phyloP scores from a whole-genome alignment of 176 grass and related monocot species.

The Musa beccarii region DNA sequence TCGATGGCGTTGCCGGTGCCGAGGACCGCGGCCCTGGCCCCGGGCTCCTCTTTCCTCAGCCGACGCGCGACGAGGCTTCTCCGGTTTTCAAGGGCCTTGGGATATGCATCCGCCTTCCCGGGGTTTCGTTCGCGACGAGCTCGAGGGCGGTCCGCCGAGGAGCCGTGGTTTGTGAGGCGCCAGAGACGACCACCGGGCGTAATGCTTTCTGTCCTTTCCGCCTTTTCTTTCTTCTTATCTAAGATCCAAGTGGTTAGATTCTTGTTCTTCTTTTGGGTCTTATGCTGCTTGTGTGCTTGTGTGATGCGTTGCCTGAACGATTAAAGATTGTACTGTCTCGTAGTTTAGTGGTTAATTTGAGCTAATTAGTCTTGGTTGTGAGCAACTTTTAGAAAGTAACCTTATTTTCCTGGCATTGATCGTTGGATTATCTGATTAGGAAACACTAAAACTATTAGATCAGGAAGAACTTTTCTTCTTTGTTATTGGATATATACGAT shows the following conservation, averaged over 20 bases:
- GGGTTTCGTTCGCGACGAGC: constrained; percentile 1
- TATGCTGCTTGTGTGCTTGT: too few species aligned
- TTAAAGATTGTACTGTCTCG: too few species aligned
- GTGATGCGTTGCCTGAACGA: too few species aligned
- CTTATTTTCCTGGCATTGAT: too few species aligned
- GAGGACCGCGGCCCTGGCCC: not conserved
- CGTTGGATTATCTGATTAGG: too few species aligned
- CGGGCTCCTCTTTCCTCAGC: not conserved
- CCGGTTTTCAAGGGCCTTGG: constrained; percentile 18
- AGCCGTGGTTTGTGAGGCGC: constrained; percentile 24
- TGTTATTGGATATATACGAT: too few species aligned
- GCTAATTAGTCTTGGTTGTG: too few species aligned
- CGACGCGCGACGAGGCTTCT: constrained; percentile 15
- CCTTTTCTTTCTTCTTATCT: not conserved
- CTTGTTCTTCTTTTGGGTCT: too few species aligned
- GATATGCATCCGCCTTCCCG: constrained; percentile 21
- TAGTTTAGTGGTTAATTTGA: too few species aligned
- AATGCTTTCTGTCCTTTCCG: not conserved
- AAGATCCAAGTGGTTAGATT: not conserved
- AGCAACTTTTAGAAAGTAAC: too few species aligned
- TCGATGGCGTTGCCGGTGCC: constrained; percentile 4
- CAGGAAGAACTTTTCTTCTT: too few species aligned
- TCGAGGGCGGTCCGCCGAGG: constrained; percentile 19
- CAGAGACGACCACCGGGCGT: constrained; percentile 33
- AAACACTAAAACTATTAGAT: too few species aligned